Percentiles rank a stretch among this genome's conserved stretches.
These are phyloP conservation scores for Puccinia horiana DNA, from an alignment of 1,284 basidiomycete genomes.

Conservation along the genomic window DNA sequence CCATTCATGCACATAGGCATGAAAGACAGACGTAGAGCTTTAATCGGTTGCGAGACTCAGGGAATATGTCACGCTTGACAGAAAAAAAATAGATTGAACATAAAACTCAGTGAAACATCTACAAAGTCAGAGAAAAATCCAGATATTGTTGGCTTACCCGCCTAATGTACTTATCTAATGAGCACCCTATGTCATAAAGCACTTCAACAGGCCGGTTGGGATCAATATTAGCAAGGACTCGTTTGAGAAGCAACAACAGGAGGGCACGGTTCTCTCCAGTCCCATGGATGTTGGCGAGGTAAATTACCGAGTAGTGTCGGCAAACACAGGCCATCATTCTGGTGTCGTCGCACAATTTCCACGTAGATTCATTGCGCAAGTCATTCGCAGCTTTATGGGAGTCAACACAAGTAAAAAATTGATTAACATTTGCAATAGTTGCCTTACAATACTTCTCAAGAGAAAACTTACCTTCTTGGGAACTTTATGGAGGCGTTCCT, in stretches of 20 bases:
- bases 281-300: not conserved
- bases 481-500: not conserved
- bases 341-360: slow-evolving; percentile 21
- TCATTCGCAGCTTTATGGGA: not conserved
- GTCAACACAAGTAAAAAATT: not conserved
- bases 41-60: not conserved
- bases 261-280: not conserved
- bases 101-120: not conserved
- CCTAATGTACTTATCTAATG: slow-evolving; percentile 10
- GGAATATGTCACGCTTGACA: not conserved
- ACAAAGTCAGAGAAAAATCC: not conserved
- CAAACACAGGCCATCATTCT: not conserved
- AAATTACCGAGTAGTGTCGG: not conserved
- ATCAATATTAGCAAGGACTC: not conserved
- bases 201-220: not conserved
- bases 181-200: too few species aligned
- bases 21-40: not conserved
- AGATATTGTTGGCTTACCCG: not conserved
- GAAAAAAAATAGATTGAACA: not conserved
- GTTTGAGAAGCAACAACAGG: not conserved
- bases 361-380: not conserved
- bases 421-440: not conserved
- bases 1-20: slow-evolving; percentile 31
- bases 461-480: not conserved
- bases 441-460: not conserved